These are phyloP conservation scores for Cyamopsis tetragonoloba DNA, from an alignment of 306 rosid genomes.

Conservation along the genomic window DNA sequence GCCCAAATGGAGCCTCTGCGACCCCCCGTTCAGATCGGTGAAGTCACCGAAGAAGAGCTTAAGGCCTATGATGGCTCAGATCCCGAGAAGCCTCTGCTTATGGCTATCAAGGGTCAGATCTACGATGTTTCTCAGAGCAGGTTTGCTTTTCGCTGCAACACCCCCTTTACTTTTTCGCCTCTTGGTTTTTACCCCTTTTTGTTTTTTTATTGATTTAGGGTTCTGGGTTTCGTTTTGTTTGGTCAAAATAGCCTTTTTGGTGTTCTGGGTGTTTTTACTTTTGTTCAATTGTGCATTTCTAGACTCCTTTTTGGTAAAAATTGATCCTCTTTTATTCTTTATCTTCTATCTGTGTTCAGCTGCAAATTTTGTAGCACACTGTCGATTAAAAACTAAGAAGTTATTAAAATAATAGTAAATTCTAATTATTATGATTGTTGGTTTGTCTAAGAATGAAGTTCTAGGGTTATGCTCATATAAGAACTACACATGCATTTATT, in stretches of 20 bases:
- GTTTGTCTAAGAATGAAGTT: too few species aligned
- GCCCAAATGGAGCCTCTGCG: conserved; percentile 58
- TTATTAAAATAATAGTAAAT: too few species aligned
- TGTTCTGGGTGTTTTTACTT: neutral
- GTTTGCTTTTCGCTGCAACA: conserved; percentile 24
- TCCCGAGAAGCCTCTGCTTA: conserved; percentile 68
- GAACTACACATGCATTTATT: too few species aligned
- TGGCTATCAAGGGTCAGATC: conserved; percentile 99
- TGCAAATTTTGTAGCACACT: too few species aligned
- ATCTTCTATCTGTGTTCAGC: too few species aligned
- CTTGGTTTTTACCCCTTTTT: neutral
- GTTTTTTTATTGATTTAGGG: conserved; percentile 12
- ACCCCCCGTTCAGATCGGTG: conserved; percentile 94
- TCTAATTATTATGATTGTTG: too few species aligned
- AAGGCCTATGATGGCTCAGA: conserved; percentile 73
- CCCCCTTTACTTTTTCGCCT: neutral
- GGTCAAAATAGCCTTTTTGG: neutral
- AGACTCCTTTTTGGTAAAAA: neutral
- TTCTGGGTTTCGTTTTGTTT: neutral
- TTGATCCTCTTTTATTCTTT: neutral
- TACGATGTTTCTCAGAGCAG: conserved; percentile 95
- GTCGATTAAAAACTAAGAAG: too few species aligned
- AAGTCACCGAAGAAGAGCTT: conserved; percentile 69
- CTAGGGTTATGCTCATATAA: too few species aligned
- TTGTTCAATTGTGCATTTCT: neutral